Evolutionary conservation across 139 green algal species (phyloP), one percentile per base, ranked within the genome.

Genomic region (Nannochloris sp.): DNA sequence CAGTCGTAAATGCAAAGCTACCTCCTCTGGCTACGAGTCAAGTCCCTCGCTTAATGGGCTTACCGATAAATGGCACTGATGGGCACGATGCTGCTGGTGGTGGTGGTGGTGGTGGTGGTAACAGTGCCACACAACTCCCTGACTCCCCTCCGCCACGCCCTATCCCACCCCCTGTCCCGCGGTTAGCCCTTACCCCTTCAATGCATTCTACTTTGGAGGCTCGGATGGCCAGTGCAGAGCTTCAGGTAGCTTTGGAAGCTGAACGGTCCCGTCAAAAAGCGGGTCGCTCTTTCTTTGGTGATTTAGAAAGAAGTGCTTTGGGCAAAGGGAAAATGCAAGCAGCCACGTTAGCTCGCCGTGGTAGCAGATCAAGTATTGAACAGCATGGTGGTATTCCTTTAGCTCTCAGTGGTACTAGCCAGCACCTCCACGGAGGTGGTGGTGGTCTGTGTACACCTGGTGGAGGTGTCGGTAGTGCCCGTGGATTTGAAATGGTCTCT

Each of bases 311-410:
- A 25, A 37, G 32, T n/a, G 61, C 48, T 19, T 53, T 73, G 45
- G 68, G 42, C 55, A 77, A 65, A 53, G 73, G 73, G 53, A 77
- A 73, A 36, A 74, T 80, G 67, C 73, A 80, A 60, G 73, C 72
- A 1, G 72, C 54, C 15, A 24, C 32, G 23, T 13, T 24, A 46
- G 57, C 31, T 45, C 33, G 38, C 23, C 54, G 25, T 45, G 39
- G 36, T 54, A 45, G 32, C 27, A 55, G 25, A 33, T 27, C 48
- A 59, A 8, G 27, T 9, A 29, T 30, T 29, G 48, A 8, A 9
- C n/a, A n/a, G n/a, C n/a, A n/a, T n/a, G 29, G 48, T 59, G 23
- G 23, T 25, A 39, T 63, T 31, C 6, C 23, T n/a, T 24, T 39
- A 47, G 19, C n/a, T 25, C 23, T 39, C 24, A 9, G 12, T 9